Evolutionary conservation across 2,329 filamentous ascomycete genomes (phyloP), one percentile per base, ranked within the genome.

Genomic region (Aspergillus udagawae): DNA sequence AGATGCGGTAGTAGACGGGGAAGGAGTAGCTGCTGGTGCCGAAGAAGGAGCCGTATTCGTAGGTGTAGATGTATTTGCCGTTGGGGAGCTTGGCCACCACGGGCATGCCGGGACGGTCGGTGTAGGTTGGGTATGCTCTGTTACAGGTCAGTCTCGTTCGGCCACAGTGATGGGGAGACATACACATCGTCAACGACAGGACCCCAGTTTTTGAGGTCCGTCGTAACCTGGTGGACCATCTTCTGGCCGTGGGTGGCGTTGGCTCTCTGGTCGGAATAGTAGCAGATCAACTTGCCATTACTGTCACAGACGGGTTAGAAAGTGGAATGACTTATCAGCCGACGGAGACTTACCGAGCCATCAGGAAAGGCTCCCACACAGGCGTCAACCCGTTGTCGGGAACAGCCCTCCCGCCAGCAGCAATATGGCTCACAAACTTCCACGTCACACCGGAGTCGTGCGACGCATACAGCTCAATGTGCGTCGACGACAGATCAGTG

Each of bases 211-310:
- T 76, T 72, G 21, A 89, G 77, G 65, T 90, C 84, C 1, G 73
- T 77, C 2, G 83, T 80, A 17, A 78, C 77, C 70, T 89, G 86
- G 70, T 90, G 86, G 2, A 84, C 80, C 42, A 90, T 78, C 67
- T 89, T 88, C 72, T 90, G 87, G 20, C 87, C 87, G 66, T 90
- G 78, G 2, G 67, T 70, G 1, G 76, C 75, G 60, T 85, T 80
- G 60, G 86, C 86, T 38, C 87, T 82, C 68, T 90, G 88, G 70
- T 90, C 88, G 1, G 86, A 86, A 75, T 90, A 90, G 77, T 88
- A 90, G 64, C 81, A 77, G 38, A 90, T 80, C 20, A 90, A 73
- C 52, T 83, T 77, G 53, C 82, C 79, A 55, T 87, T 73, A 68
- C 68, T 70, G 28, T 38, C 1, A 12, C 21, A 45, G 2, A n/a